A percentile compares a stretch with the other conserved stretches of the same genome.
These are phyloP conservation scores for Orychophragmus violaceus DNA, from an alignment of 345 rosid genomes.

Conservation along the genomic window DNA sequence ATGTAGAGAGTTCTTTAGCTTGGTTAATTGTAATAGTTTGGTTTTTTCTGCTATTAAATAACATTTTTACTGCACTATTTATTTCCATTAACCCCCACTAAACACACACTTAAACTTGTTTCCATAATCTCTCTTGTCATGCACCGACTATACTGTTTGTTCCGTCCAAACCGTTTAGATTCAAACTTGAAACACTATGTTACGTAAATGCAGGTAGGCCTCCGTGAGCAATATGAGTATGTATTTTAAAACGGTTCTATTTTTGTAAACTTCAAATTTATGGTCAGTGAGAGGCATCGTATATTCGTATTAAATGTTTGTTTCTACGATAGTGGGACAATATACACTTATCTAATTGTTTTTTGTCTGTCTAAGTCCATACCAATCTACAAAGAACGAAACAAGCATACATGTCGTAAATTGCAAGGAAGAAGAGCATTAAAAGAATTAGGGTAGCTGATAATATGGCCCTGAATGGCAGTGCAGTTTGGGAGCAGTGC, in stretches of 20 bases:
- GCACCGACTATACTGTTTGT: neutral
- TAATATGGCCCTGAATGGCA: no score
- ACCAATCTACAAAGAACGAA: neutral
- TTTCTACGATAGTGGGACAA: neutral
- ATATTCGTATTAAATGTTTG: neutral
- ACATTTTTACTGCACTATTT: neutral
- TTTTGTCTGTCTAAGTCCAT: neutral
- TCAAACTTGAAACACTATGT: neutral
- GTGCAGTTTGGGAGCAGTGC: no score
- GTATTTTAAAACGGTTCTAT: neutral
- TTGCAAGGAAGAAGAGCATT: constrained; percentile 8
- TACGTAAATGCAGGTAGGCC: neutral
- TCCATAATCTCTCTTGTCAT: neutral
- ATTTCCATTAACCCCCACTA: neutral
- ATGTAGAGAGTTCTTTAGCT: no score
- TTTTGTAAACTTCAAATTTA: neutral
- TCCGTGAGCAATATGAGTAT: neutral
- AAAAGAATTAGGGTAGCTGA: neutral
- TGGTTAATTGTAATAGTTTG: no score
- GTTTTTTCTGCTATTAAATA: neutral
- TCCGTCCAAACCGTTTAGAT: neutral
- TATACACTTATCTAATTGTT: neutral
- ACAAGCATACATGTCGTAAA: neutral
- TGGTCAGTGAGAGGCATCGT: neutral
- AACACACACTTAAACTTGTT: neutral